Percentiles rank a stretch among this genome's conserved stretches.
phyloP scores from a whole-genome alignment of 345 rosid genomes.

The Streptanthus diversifolius region DNA sequence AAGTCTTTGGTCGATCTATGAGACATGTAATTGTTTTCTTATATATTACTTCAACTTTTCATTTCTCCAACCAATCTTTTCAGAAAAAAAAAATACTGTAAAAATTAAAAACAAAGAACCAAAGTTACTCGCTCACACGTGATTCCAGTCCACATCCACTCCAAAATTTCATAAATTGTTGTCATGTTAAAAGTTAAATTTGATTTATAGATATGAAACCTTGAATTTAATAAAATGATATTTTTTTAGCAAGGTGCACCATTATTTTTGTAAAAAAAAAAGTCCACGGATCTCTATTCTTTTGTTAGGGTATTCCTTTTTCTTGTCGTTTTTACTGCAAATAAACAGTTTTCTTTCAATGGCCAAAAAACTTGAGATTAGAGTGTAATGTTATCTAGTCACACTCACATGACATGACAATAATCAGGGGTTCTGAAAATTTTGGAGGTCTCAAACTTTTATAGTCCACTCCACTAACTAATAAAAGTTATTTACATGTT shows the following conservation, averaged over 20 bases:
- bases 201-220: neutral
- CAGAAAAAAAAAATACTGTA: constrained; percentile 20
- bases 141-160: constrained; percentile 29
- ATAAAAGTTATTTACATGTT: neutral
- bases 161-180: neutral
- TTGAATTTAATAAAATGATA: neutral
- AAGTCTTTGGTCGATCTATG: constrained; percentile 19
- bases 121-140: constrained; percentile 31
- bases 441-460: neutral
- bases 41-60: constrained; percentile 18
- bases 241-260: neutral
- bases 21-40: constrained; percentile 19
- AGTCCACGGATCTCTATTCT: neutral
- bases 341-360: neutral
- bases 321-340: neutral
- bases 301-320: neutral
- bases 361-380: neutral
- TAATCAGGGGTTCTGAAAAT: neutral
- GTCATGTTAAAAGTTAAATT: neutral
- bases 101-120: constrained; percentile 4
- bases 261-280: neutral
- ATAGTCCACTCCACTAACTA: neutral
- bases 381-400: neutral
- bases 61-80: constrained; percentile 28
- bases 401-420: neutral